Conservation (phyloP, 2,329 filamentous ascomycete species). For the Paecilomyces sp. region DNA sequence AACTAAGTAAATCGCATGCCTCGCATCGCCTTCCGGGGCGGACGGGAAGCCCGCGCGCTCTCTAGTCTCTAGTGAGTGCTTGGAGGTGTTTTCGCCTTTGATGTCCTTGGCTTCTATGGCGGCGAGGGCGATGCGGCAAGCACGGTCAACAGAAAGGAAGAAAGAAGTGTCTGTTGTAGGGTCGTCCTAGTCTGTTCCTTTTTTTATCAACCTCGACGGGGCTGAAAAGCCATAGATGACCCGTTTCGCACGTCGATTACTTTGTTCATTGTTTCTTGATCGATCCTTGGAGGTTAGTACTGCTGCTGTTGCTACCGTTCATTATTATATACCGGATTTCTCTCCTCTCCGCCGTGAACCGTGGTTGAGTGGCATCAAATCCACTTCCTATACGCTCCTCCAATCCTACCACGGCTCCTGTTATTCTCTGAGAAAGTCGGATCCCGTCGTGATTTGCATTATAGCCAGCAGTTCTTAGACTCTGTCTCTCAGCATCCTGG, state of each 20-base stretch:
- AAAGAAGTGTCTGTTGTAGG: neutral
- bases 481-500: neutral
- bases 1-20: neutral
- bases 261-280: neutral
- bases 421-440: neutral
- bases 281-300: neutral
- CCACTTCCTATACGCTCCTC: neutral
- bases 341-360: neutral
- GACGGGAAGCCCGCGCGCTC: neutral
- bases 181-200: neutral
- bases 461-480: neutral
- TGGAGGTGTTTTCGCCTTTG: neutral
- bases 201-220: neutral
- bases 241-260: neutral
- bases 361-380: neutral
- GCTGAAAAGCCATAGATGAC: neutral
- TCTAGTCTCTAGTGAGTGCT: neutral
- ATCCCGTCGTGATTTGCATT: neutral
- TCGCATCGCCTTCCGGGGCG: neutral
- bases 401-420: neutral
- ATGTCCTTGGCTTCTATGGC: neutral
- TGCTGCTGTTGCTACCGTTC: too few relatives aligned
- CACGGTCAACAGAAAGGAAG: neutral
- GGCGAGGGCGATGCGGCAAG: neutral
- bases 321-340: neutral